Evolutionary conservation across 2,329 filamentous ascomycete species (phyloP), one percentile per base, ranked within the genome.

Genomic region (Epicoccum nigrum): DNA sequence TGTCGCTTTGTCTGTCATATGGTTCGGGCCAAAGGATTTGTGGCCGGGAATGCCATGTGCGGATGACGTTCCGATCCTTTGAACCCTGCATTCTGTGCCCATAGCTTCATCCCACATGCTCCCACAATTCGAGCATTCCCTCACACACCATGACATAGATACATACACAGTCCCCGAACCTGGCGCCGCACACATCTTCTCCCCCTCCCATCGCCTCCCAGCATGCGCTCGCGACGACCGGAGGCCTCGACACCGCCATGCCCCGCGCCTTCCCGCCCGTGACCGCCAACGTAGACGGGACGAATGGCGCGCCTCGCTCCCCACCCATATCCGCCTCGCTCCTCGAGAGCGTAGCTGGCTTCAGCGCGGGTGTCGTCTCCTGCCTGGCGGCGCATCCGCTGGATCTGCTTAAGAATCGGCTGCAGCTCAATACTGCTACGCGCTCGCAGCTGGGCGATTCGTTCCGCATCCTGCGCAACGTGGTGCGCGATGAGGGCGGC

Each of bases 321-420:
- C 52, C 7, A 49, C 81, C 81, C 74, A 51, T 74, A 21, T 68
- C 83, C 72, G 85, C 89, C 75, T 90, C 89, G 64, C 75, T 89
- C 69, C 84, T 97, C 75, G 94, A 97, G 82, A 88, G 88, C 68
- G 81, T 92, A 72, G 91, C 94, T 55, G 94, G 94, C 64, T 88
- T 99, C 74, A 89, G 88, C 59, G 94, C 94, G 53, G 94, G 94
- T 55, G 83, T 91, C 49, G 83, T 92, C 63, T 89, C 92, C 45
- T 97, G 94, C 19, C 81, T 97, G 40, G 87, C 86, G 49, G 88
- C 94, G 44, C 93, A 97, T 71, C 94, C 94, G 25, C 85, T 99
- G 54, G 94, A 99, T 76, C 86, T 99, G 58, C 86, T 97, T 71
- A 99, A 99, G 81, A 97, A 93, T 55, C 88, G 94, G 58, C 86